Percentiles rank a stretch among this genome's conserved stretches.
Evolutionary conservation across 108 stramenopile species (phyloP).

Genomic region (Cyclostephanos invisitatus): DNA sequence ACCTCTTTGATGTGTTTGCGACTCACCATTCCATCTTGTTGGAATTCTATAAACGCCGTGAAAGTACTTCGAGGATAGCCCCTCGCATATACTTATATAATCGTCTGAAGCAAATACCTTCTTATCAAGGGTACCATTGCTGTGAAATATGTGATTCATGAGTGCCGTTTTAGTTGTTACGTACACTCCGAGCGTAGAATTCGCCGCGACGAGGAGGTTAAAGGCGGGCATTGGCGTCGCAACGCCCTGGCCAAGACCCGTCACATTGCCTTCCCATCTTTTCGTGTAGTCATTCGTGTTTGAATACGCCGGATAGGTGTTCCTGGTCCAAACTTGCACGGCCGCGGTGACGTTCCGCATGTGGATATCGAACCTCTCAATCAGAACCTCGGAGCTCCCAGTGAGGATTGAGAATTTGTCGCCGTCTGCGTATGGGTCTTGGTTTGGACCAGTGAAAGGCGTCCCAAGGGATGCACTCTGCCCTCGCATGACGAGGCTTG

Average conservation of each 20-base stretch:
- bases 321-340: conserved; percentile 5
- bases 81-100: not conserved
- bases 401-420: conserved; percentile 6
- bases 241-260: not conserved
- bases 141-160: not conserved
- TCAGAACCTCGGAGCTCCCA: not conserved
- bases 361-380: conserved; percentile 2
- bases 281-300: not conserved
- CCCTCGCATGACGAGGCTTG: not conserved
- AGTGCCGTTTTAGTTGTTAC: not conserved
- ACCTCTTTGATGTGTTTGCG: not conserved
- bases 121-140: not conserved
- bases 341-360: not conserved
- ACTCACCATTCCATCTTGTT: conserved; percentile 8
- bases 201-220: not conserved
- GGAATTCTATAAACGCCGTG: not conserved
- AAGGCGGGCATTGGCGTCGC: conserved; percentile 7
- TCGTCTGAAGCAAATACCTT: conserved; percentile 1
- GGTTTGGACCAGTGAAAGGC: conserved; percentile 3
- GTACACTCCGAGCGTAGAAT: conserved; percentile 6
- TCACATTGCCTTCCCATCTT: not conserved
- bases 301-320: not conserved
- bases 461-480: not conserved
- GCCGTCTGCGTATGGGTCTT: not conserved
- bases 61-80: not conserved